Base-by-base conservation (phyloP, 2,329 filamentous ascomycete species). In the Fusarium subglutinans region DNA sequence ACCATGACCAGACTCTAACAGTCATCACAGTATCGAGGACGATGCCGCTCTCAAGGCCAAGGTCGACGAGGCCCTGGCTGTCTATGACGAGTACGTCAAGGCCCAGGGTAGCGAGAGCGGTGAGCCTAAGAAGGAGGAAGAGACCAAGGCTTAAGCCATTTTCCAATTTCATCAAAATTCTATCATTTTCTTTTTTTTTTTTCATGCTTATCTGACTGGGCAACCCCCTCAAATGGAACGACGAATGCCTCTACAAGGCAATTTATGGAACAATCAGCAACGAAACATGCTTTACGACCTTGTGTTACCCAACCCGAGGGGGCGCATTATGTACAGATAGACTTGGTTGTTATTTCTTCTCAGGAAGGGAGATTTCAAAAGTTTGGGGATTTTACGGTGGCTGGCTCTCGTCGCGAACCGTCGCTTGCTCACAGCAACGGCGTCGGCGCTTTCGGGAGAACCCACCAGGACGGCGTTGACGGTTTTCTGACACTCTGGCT, bases 41-140 rank as follows among this genome's bases (percentile, higher is more conserved):
- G 95, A 98, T 54, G 86, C 87, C 78, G 94, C 95, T 82, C 92
- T 99, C 69, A 94, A 94, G 83, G 90, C 92, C 84, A 99, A 99
- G 92, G 96, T 99, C 69, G 94, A 98, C 70, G 96, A 99, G 88
- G 96, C 96, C 77, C 93, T 99, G 82, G 94, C 90, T 78, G 96
- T 99, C 79, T 99, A 98, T 84, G 95, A 99, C 81, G 96, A 99
- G 85, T 99, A 99, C 84, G 92, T 98, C 86, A 98, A 98, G 91
- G 91, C 90, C 81, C 94, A 96, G 83, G 81, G 81, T 43, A 84
- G 81, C 68, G 82, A 84, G 72, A 81, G 77, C 58, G 82, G 77
- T 60, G 85, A 85, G 73, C 80, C 79, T 55, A 85, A 86, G 81
- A 87, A 90, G 80, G 88, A 90, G 82, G 80, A 82, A 70, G 83